Conservation (phyloP, 495 filamentous ascomycete genomes). For the Penicillium malachiteum region DNA sequence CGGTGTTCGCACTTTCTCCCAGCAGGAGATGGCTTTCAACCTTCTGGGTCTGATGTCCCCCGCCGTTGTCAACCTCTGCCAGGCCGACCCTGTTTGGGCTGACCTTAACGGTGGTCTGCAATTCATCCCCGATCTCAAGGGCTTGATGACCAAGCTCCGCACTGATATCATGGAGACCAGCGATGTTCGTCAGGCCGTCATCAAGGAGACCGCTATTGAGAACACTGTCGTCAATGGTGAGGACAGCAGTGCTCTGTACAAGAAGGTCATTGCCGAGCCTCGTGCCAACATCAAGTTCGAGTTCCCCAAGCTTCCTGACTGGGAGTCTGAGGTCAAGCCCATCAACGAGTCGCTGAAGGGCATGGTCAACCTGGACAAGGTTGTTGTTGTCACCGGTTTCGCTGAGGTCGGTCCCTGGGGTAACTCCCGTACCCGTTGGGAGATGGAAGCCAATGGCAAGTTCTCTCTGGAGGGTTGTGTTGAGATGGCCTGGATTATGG, state of each 20-base stretch:
- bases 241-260: slow-evolving; percentile 86
- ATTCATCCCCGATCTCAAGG: slow-evolving; percentile 96
- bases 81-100: slow-evolving; percentile 91
- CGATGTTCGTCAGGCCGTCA: slow-evolving; percentile 89
- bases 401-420: slow-evolving; percentile 97
- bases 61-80: slow-evolving; percentile 90
- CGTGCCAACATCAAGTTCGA: slow-evolving; percentile 97
- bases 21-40: slow-evolving; percentile 99
- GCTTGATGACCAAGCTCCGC: slow-evolving; percentile 83
- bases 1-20: slow-evolving; percentile 96
- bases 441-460: slow-evolving; percentile 96
- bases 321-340: slow-evolving; percentile 86
- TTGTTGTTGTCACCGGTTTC: slow-evolving; percentile 96
- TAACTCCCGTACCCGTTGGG: slow-evolving; percentile 96
- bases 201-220: slow-evolving; percentile 93
- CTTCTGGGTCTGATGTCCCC: slow-evolving; percentile 95
- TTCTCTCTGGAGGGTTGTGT: slow-evolving; percentile 98
- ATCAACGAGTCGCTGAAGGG: slow-evolving; percentile 85
- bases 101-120: slow-evolving; percentile 97
- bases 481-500: slow-evolving; percentile 99
- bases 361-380: slow-evolving; percentile 98
- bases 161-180: slow-evolving; percentile 92
- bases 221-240: slow-evolving; percentile 97
- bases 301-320: slow-evolving; percentile 86
- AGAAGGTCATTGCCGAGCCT: slow-evolving; percentile 86